Conservation (phyloP, 2,329 filamentous ascomycete genomes). For the Neofusicoccum ribis region DNA sequence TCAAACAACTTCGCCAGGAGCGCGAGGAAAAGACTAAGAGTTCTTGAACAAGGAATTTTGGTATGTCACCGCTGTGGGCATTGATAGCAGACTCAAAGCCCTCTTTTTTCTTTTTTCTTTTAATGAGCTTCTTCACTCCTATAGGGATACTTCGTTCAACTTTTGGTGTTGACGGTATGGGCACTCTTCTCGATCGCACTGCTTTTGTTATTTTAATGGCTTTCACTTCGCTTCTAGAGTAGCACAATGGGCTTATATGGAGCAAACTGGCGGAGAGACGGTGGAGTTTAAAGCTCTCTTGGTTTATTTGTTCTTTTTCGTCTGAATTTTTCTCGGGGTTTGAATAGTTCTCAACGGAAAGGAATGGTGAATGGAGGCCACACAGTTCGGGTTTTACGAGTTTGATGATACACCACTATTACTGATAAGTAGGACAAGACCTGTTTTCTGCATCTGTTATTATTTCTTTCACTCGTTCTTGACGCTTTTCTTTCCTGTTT, state of each 20-base stretch:
- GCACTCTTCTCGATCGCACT: not conserved
- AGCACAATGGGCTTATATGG: not conserved
- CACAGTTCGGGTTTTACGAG: not conserved
- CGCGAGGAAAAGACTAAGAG: not conserved
- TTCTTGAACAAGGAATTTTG: not conserved
- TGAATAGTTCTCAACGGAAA: not conserved
- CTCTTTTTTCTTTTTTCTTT: not conserved
- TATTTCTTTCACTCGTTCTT: not conserved
- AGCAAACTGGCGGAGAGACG: not conserved
- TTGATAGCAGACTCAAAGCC: too few species aligned
- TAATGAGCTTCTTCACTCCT: not conserved
- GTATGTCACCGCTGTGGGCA: too few species aligned
- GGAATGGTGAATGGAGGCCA: not conserved
- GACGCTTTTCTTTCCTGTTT: not conserved
- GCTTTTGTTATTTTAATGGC: not conserved
- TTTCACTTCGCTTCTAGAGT: not conserved
- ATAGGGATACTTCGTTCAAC: not conserved
- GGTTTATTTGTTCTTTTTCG: not conserved
- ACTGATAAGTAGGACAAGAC: not conserved
- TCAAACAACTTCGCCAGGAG: not conserved
- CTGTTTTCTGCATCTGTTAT: not conserved
- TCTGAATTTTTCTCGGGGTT: not conserved
- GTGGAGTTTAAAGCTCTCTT: not conserved
- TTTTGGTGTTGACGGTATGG: not conserved
- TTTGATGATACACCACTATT: not conserved